A percentile compares a stretch with the other conserved stretches of the same genome.
phyloP scores from a whole-genome alignment of 1,139 yeast species.

The Candida tropicalis region DNA sequence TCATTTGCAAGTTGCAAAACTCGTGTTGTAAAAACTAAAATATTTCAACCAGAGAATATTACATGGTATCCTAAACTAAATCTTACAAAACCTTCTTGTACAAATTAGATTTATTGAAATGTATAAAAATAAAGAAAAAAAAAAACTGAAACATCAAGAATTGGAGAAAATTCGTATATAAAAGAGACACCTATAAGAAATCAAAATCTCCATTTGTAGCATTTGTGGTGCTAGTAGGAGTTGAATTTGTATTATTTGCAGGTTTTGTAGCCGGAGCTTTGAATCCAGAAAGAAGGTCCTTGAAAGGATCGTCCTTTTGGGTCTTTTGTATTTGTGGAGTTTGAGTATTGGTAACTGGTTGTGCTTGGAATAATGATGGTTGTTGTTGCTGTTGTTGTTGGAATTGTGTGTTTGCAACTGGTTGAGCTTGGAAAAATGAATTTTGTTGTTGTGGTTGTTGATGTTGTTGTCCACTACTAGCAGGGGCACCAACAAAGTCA shows the following conservation, averaged over 20 bases:
- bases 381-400: slow-evolving; percentile 20
- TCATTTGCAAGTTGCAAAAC: no score
- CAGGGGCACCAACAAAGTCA: slow-evolving; percentile 88
- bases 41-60: no score
- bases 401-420: slow-evolving; percentile 10
- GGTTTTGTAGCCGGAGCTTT: background rate
- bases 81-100: no score
- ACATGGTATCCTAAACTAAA: no score
- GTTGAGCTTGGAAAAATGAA: slow-evolving; percentile 25
- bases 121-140: no score
- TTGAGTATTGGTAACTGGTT: background rate
- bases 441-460: slow-evolving; percentile 21
- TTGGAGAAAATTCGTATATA: background rate
- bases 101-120: no score
- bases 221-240: background rate
- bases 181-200: no score
- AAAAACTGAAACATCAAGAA: background rate
- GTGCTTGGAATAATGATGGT: slow-evolving; percentile 13
- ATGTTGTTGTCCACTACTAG: slow-evolving; percentile 25
- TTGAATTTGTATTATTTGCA: slow-evolving; percentile 6
- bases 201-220: no score
- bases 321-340: background rate
- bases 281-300: background rate
- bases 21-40: no score
- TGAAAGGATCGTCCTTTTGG: background rate